Evolutionary conservation across 2,329 filamentous ascomycete genomes (phyloP).

Genomic region (Epichloe glyceriae): DNA sequence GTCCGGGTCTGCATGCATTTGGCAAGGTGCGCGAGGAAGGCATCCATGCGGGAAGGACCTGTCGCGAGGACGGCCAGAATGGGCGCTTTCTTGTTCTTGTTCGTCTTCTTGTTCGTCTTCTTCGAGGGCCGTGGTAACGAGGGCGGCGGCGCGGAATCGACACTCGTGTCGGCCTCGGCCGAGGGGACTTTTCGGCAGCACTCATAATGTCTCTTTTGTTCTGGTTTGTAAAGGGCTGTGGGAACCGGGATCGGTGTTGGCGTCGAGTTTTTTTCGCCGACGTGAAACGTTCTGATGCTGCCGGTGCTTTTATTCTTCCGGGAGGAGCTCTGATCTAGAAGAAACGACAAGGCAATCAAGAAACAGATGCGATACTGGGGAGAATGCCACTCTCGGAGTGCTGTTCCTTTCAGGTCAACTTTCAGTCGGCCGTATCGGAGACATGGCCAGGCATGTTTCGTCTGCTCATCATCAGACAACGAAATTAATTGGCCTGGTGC

Average conservation of each 20-base stretch:
- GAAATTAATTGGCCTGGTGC: no score
- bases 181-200: background rate
- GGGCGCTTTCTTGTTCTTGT: constrained; percentile 5
- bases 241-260: no score
- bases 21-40: constrained; percentile 41
- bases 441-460: background rate
- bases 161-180: background rate
- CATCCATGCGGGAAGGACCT: constrained; percentile 26
- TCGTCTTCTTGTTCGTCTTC: background rate
- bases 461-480: no score
- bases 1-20: constrained; percentile 54
- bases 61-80: constrained; percentile 7
- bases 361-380: no score
- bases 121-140: constrained; percentile 5
- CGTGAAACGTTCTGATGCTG: no score
- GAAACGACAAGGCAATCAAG: no score
- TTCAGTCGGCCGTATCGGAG: background rate
- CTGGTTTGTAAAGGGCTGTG: no score
- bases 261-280: no score
- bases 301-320: background rate
- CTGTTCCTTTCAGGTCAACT: no score
- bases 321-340: background rate
- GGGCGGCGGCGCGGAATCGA: constrained; percentile 5
- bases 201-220: background rate
- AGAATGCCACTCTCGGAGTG: no score